Evolutionary conservation across 2,329 filamentous ascomycete genomes (phyloP).

Genomic region (Aspergillus sp.): DNA sequence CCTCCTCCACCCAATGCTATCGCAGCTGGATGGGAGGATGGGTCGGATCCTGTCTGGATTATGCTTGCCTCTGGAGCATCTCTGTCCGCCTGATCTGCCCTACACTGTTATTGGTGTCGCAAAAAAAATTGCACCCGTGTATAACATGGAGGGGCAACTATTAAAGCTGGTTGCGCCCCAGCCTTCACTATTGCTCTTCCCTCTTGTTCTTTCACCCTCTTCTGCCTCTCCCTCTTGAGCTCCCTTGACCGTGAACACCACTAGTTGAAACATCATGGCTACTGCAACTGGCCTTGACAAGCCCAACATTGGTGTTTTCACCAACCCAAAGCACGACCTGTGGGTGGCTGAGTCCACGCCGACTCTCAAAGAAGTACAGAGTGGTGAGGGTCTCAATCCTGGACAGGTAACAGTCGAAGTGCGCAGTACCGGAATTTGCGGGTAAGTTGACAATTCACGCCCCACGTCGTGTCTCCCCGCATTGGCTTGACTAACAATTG

Average conservation of each 20-base stretch:
- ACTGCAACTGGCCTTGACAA: constrained; percentile 55
- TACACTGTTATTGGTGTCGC: constrained; percentile 2
- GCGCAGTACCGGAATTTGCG: constrained; percentile 95
- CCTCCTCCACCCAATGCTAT: constrained; percentile 9
- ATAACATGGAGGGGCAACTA: constrained; percentile 18
- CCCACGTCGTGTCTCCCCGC: background rate
- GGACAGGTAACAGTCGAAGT: constrained; percentile 87
- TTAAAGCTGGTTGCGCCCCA: constrained; percentile 18
- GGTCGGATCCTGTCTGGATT: background rate
- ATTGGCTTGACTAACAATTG: constrained; percentile 10
- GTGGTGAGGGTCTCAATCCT: constrained; percentile 66
- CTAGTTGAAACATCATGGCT: constrained; percentile 24
- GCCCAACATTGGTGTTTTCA: constrained; percentile 93
- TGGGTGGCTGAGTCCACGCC: constrained; percentile 83
- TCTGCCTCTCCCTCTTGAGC: background rate
- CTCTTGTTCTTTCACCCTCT: background rate
- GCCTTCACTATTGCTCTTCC: background rate
- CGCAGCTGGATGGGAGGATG: constrained; percentile 8
- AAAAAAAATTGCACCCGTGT: background rate
- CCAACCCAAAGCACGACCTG: constrained; percentile 86
- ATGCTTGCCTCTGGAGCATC: constrained; percentile 10
- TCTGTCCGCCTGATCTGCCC: constrained; percentile 1
- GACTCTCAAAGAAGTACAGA: constrained; percentile 69
- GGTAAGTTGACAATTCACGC: constrained; percentile 52
- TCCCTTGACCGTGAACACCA: background rate